Evolutionary conservation across 2,329 filamentous ascomycete genomes (phyloP).

Genomic region (Penicillium sp.): DNA sequence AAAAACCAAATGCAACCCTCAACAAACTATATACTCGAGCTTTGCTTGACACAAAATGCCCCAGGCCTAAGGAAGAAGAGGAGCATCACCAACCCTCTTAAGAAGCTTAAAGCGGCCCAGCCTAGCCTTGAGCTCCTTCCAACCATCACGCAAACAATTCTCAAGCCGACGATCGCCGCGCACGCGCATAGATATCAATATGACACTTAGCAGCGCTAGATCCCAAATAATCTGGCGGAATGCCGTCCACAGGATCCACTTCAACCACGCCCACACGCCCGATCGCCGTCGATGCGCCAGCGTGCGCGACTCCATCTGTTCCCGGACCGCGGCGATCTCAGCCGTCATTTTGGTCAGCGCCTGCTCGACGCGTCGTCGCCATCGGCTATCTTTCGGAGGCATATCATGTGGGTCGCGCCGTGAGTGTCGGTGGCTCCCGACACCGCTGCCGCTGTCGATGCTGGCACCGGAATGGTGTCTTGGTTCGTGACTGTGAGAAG

Average conservation of each 20-base stretch:
- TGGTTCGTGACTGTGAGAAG: slow-evolving; percentile 37
- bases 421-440: slow-evolving; percentile 39
- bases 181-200: slow-evolving; percentile 41
- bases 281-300: slow-evolving; percentile 65
- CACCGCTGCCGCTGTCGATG: slow-evolving; percentile 32
- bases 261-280: slow-evolving; percentile 64
- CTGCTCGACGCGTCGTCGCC: slow-evolving; percentile 77
- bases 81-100: slow-evolving; percentile 20
- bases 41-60: background rate
- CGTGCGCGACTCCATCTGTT: slow-evolving; percentile 76
- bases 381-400: slow-evolving; percentile 68
- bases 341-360: slow-evolving; percentile 85
- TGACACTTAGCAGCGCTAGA: slow-evolving; percentile 48
- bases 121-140: slow-evolving; percentile 33
- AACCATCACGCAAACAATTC: slow-evolving; percentile 32
- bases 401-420: slow-evolving; percentile 82
- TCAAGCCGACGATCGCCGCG: slow-evolving; percentile 44
- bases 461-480: slow-evolving; percentile 6
- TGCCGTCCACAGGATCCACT: slow-evolving; percentile 64
- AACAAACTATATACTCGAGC: background rate
- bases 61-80: slow-evolving; percentile 23
- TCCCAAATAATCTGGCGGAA: slow-evolving; percentile 73
- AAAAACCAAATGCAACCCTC: background rate
- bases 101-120: slow-evolving; percentile 28
- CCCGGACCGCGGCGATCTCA: slow-evolving; percentile 84